Percentiles rank a stretch among this genome's conserved stretches.
phyloP scores from a whole-genome alignment of 2,329 filamentous ascomycete genomes.

The Cladosporium sp. region DNA sequence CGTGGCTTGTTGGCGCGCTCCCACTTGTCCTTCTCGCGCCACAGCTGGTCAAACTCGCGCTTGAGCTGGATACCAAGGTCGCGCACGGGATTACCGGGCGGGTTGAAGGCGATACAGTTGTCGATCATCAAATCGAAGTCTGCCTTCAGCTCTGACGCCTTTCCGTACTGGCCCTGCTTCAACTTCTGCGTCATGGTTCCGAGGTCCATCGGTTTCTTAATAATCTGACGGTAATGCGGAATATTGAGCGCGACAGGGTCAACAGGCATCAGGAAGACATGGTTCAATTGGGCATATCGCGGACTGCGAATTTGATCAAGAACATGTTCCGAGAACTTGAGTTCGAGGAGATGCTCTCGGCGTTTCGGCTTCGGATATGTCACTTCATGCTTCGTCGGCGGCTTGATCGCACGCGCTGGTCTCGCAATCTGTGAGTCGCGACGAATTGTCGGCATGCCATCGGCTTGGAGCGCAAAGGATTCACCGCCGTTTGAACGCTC shows the following conservation, averaged over 20 bases:
- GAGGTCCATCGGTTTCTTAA: conserved; percentile 97
- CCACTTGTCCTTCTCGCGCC: conserved; percentile 78
- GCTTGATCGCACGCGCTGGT: conserved; percentile 90
- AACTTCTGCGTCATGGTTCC: conserved; percentile 78
- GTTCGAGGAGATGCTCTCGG: conserved; percentile 83
- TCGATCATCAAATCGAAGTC: conserved; percentile 80
- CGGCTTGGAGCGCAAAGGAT: conserved; percentile 74
- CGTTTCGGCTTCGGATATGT: conserved; percentile 87
- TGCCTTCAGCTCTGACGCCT: conserved; percentile 78
- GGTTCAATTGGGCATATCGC: conserved; percentile 67
- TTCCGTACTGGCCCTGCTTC: conserved; percentile 74
- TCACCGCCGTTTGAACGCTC: conserved; percentile 48
- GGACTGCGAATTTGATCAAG: conserved; percentile 74
- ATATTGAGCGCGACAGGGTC: conserved; percentile 94
- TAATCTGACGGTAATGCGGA: conserved; percentile 85
- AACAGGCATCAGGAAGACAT: conserved; percentile 78
- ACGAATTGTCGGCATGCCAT: conserved; percentile 78
- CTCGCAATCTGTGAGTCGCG: conserved; percentile 81
- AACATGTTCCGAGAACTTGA: conserved; percentile 85
- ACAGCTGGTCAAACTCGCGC: conserved; percentile 71
- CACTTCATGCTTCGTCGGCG: conserved; percentile 87
- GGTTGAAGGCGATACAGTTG: conserved; percentile 93
- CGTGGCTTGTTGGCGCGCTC: conserved; percentile 71
- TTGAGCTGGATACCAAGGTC: conserved; percentile 71
- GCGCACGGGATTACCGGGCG: conserved; percentile 72